Base-by-base conservation (phyloP, 768 basidiomycete genomes). In the Podaxis sp. region DNA sequence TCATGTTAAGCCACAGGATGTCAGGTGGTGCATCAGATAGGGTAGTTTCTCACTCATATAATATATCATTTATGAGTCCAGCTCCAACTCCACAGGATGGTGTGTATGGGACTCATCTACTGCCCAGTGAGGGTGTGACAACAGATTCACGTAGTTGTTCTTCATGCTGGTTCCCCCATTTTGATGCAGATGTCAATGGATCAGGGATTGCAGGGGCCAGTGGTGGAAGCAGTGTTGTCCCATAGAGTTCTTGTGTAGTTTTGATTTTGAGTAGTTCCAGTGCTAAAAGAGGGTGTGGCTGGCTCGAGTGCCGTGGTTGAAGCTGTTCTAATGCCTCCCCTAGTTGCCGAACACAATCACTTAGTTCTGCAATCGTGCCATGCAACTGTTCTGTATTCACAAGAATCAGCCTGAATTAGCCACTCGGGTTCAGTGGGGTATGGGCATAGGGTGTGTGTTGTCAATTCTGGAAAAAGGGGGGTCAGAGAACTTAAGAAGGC, bases 321-420 rank as follows among this genome's bases (percentile, higher is more conserved):
- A 84, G 68, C 0, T 68, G 56, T 63, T 79, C 78, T 22, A 89
- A 75, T 0, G 84, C 86, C 30, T 87, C 85, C 69, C 88, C 87
- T 9, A 89, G 79, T 63, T 85, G 82, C 51, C 85, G 80, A 33
- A 88, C 85, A 52, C 87, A 85, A 68, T 85, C 84, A 65, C 84
- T 81, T 58, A 89, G 79, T 67, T 84, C 78, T 11, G 79, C 76
- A 3, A 87, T 87, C 72, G 85, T 87, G 38, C 83, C 83, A 65
- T 88, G 87, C 42, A 88, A 74, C 68, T 87, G 84, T 64, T 86
- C 86, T 7, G 87, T 87, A 67, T 86, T 86, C 13, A 87, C 87
- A 36, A 88, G 82, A 66, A 88, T 88, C 64, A 88, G 88, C 58
- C 87, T 87, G 39, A 68, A 61, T 40, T 42, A 44, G 38, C 33